These are phyloP conservation scores for Hebeloma cylindrosporum DNA, from an alignment of 768 basidiomycete species.

Conservation along the genomic window DNA sequence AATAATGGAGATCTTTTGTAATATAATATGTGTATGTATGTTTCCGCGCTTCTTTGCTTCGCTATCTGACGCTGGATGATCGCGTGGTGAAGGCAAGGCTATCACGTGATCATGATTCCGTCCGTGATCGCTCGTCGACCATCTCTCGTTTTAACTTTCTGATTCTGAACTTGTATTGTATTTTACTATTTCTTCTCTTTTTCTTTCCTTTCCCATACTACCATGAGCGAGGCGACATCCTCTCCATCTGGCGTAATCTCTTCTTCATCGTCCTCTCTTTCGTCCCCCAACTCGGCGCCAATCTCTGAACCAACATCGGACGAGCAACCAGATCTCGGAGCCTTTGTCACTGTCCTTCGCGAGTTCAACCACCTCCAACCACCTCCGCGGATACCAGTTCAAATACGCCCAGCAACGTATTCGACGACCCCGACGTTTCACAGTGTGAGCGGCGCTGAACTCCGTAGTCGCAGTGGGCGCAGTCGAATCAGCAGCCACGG, in stretches of 20 bases:
- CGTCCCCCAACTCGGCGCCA: constrained; percentile 23
- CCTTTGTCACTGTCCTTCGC: constrained; percentile 69
- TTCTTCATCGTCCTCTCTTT: constrained; percentile 28
- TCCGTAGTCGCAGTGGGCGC: constrained; percentile 9
- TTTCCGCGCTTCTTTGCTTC: too few species aligned
- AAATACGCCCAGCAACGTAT: constrained; percentile 24
- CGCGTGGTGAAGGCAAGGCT: too few species aligned
- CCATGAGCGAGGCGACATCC: constrained; percentile 27
- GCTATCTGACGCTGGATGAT: too few species aligned
- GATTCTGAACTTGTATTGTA: too few species aligned
- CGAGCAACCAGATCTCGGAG: constrained; percentile 72
- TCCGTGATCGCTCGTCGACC: too few species aligned
- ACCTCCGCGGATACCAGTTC: constrained; percentile 36
- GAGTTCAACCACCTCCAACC: constrained; percentile 60
- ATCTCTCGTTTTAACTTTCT: too few species aligned
- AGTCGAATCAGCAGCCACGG: constrained; percentile 15
- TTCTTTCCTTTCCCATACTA: constrained; percentile 8
- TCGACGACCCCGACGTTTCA: constrained; percentile 27
- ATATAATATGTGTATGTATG: neutral
- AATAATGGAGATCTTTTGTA: neutral
- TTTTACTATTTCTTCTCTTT: constrained; percentile 14
- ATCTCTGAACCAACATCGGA: constrained; percentile 56
- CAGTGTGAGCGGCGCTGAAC: constrained; percentile 21
- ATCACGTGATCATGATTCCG: too few species aligned
- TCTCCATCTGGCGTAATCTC: constrained; percentile 24